phyloP scores from a whole-genome alignment of 176 grass and related monocot genomes.

The Luzula sylvatica region DNA sequence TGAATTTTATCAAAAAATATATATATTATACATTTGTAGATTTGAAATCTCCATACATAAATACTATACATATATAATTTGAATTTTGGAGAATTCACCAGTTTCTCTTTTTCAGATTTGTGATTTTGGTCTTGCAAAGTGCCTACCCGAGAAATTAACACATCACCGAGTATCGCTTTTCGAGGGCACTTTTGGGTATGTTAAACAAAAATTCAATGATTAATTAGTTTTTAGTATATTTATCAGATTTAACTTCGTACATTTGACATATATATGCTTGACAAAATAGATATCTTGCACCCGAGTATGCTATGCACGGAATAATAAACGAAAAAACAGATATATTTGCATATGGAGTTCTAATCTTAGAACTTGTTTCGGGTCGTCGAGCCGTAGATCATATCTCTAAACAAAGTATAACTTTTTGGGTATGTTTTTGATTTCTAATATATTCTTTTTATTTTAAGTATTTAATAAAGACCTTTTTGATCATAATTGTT shows the following conservation, averaged over 20 bases:
- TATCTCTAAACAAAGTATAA: constrained; percentile 39
- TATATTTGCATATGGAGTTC: constrained; percentile 59
- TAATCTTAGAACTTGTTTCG: constrained; percentile 56
- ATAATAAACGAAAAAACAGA: constrained; percentile 85
- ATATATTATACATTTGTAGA: neutral
- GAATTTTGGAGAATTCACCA: too few relatives aligned
- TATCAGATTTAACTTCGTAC: neutral
- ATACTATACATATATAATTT: too few relatives aligned
- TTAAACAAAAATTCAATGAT: neutral
- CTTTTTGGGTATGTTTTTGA: constrained; percentile 39
- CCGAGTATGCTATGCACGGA: constrained; percentile 69
- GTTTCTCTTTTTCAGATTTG: constrained; percentile 58
- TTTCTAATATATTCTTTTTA: neutral
- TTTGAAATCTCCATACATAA: too few relatives aligned
- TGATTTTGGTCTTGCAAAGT: constrained; percentile 76
- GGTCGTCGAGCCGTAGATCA: constrained; percentile 48
- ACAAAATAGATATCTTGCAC: constrained; percentile 48
- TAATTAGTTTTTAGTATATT: neutral
- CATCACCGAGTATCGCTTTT: constrained; percentile 50
- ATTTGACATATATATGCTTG: neutral
- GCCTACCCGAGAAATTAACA: constrained; percentile 56
- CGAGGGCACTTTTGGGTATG: constrained; percentile 73
- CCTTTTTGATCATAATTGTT: neutral
- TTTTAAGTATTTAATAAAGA: constrained; percentile 1
- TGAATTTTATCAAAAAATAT: neutral